phyloP scores from a whole-genome alignment of 768 basidiomycete genomes.

The Agaricus blazei region DNA sequence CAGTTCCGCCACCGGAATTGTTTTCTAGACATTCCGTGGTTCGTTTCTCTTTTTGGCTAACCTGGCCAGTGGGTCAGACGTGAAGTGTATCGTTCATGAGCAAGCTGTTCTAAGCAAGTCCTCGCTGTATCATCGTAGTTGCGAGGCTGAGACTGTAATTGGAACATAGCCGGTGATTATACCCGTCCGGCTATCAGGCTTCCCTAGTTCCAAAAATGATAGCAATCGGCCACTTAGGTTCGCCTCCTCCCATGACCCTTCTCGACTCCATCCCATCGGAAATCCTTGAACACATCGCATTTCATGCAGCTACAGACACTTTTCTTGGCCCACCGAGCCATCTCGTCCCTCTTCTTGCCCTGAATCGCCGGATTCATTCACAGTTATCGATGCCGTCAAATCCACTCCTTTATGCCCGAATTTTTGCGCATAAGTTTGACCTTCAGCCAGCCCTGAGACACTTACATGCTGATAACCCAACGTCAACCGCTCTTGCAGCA shows the following conservation, averaged over 20 bases:
- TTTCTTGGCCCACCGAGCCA: slow-evolving; percentile 58
- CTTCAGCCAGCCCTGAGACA: slow-evolving; percentile 42
- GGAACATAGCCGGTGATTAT: too few species aligned
- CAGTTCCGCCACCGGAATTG: too few species aligned
- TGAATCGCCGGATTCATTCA: slow-evolving; percentile 43
- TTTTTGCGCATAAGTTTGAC: slow-evolving; percentile 71
- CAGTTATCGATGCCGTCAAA: slow-evolving; percentile 49
- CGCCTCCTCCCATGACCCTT: slow-evolving; percentile 19
- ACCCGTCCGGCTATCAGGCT: neutral
- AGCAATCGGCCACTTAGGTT: too few species aligned
- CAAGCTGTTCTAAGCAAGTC: too few species aligned
- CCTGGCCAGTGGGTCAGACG: too few species aligned
- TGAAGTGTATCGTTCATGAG: too few species aligned
- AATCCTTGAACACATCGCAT: slow-evolving; percentile 75
- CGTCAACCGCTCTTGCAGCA: slow-evolving; percentile 43
- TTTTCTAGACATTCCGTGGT: too few species aligned
- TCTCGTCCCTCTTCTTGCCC: slow-evolving; percentile 50
- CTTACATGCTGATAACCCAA: slow-evolving; percentile 34
- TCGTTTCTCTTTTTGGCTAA: too few species aligned
- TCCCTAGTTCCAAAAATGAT: too few species aligned
- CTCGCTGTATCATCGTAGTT: too few species aligned
- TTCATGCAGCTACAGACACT: slow-evolving; percentile 46
- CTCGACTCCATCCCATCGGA: slow-evolving; percentile 64
- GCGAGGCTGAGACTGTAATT: too few species aligned
- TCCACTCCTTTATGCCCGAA: slow-evolving; percentile 66